Evolutionary conservation across 139 green algal species (phyloP).

Genomic region (Closterium sp.): DNA sequence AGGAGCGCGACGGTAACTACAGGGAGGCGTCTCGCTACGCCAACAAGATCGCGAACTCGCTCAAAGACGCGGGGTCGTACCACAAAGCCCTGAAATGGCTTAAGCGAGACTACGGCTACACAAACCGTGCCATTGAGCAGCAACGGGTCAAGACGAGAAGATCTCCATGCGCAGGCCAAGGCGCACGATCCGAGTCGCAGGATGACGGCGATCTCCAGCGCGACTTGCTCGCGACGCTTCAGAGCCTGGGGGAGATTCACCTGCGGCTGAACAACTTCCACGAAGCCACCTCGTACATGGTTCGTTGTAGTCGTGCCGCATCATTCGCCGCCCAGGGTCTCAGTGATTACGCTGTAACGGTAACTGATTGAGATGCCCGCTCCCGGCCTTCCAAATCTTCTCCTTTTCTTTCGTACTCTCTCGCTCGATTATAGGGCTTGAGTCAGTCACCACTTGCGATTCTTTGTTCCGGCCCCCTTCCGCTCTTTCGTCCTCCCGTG

Average conservation of each 20-base stretch:
- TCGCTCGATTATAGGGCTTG: too few species aligned
- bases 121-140: background rate
- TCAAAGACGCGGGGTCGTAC: background rate
- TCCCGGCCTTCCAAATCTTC: too few species aligned
- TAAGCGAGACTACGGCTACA: background rate
- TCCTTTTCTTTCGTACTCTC: too few species aligned
- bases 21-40: background rate
- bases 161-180: too few species aligned
- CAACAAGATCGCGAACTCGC: background rate
- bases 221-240: background rate
- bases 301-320: background rate
- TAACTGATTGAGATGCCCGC: too few species aligned
- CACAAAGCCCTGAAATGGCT: background rate
- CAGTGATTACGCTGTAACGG: too few species aligned
- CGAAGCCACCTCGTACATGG: background rate
- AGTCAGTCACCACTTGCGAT: too few species aligned
- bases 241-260: background rate
- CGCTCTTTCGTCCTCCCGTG: too few species aligned
- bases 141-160: too few species aligned
- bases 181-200: background rate
- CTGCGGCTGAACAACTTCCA: background rate
- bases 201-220: background rate
- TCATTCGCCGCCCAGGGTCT: too few species aligned
- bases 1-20: background rate
- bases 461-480: too few species aligned